These are phyloP conservation scores for Tympanopsis confertula DNA, from an alignment of 2,329 filamentous ascomycete genomes.

Conservation along the genomic window DNA sequence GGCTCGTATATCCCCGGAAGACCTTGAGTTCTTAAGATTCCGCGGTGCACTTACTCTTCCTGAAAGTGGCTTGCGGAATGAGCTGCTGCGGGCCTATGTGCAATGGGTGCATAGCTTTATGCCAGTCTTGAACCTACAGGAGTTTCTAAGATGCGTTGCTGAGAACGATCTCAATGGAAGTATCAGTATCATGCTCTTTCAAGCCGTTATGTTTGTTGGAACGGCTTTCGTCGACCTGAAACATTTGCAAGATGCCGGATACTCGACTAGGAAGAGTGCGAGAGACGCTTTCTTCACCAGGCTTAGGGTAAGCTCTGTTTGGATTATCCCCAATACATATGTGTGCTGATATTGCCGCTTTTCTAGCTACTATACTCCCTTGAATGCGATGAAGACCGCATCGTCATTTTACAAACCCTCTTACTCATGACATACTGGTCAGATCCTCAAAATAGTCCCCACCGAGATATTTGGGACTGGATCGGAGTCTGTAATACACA, in stretches of 20 bases:
- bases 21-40: slow-evolving; percentile 49
- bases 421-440: slow-evolving; percentile 62
- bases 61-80: slow-evolving; percentile 39
- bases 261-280: slow-evolving; percentile 45
- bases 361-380: slow-evolving; percentile 53
- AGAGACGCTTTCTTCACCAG: slow-evolving; percentile 55
- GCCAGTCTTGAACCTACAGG: slow-evolving; percentile 41
- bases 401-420: slow-evolving; percentile 52
- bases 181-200: slow-evolving; percentile 53
- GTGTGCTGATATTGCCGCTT: no score
- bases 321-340: no score
- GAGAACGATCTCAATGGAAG: slow-evolving; percentile 38
- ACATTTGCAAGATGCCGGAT: slow-evolving; percentile 46
- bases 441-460: slow-evolving; percentile 40
- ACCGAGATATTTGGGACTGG: slow-evolving; percentile 65
- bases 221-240: slow-evolving; percentile 53
- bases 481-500: slow-evolving; percentile 58
- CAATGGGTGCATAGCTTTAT: slow-evolving; percentile 59
- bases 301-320: slow-evolving; percentile 35
- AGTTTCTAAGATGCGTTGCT: slow-evolving; percentile 27
- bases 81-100: slow-evolving; percentile 49
- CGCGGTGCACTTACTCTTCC: slow-evolving; percentile 54
- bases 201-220: slow-evolving; percentile 59
- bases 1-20: slow-evolving; percentile 42
- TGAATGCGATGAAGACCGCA: slow-evolving; percentile 57